phyloP scores from a whole-genome alignment of 1,139 yeast species.

The Nakaseomyces bracarensis region DNA sequence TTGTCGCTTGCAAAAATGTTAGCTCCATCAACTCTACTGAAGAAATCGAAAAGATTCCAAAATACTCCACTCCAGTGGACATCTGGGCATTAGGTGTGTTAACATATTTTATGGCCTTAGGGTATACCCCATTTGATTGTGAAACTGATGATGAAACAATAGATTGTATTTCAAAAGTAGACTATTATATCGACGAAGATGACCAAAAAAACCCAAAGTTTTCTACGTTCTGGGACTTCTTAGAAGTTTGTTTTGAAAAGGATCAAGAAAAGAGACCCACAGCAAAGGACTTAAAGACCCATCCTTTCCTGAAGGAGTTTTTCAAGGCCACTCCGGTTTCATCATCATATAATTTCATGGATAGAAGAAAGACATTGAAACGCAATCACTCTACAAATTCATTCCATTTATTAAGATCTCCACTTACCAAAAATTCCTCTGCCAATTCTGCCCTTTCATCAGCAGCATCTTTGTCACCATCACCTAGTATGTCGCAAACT shows the following conservation, averaged over 20 bases:
- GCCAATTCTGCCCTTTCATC: background rate
- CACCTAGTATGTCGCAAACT: constrained; percentile 2
- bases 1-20: constrained; percentile 42
- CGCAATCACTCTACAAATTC: constrained; percentile 5
- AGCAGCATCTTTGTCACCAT: constrained; percentile 1
- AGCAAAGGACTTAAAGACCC: constrained; percentile 40
- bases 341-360: constrained; percentile 2
- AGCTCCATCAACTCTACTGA: constrained; percentile 12
- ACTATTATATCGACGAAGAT: constrained; percentile 44
- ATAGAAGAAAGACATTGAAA: constrained; percentile 1
- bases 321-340: constrained; percentile 12
- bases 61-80: constrained; percentile 53
- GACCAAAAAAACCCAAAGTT: constrained; percentile 29
- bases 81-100: constrained; percentile 75
- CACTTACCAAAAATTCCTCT: constrained; percentile 1
- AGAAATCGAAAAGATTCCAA: constrained; percentile 15
- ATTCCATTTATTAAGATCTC: constrained; percentile 1
- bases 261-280: constrained; percentile 43
- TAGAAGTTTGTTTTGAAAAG: constrained; percentile 45
- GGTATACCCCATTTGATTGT: constrained; percentile 74
- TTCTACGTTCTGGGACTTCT: constrained; percentile 49
- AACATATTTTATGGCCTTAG: constrained; percentile 62
- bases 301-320: constrained; percentile 34
- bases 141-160: constrained; percentile 64
- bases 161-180: constrained; percentile 50